These are phyloP conservation scores for Aspergillus pseudotamarii DNA, from an alignment of 2,329 filamentous ascomycete genomes.

Conservation along the genomic window DNA sequence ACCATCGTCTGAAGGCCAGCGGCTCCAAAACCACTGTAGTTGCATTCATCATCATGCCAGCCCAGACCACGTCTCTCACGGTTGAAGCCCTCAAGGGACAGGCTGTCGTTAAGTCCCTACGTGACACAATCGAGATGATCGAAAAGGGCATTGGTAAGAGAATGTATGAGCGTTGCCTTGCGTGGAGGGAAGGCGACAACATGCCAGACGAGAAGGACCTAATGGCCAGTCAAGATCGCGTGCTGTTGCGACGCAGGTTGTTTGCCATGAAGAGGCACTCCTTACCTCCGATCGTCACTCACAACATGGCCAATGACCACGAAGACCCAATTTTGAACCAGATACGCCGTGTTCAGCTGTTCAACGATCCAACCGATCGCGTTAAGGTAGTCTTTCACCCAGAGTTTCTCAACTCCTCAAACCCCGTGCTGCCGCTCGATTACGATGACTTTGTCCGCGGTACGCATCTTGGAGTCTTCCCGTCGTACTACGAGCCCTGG, in stretches of 20 bases:
- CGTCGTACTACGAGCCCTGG: conserved; percentile 99
- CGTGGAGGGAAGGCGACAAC: conserved; percentile 92
- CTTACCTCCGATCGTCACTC: conserved; percentile 92
- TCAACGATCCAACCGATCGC: conserved; percentile 92
- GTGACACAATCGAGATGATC: conserved; percentile 90
- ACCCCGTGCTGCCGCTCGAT: conserved; percentile 91
- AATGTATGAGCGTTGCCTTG: conserved; percentile 89
- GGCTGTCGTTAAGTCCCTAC: conserved; percentile 93
- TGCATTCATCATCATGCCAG: conserved; percentile 98
- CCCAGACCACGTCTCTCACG: conserved; percentile 90
- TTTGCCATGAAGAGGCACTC: conserved; percentile 95
- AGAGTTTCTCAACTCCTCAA: conserved; percentile 93
- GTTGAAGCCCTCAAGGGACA: conserved; percentile 96
- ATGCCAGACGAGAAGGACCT: conserved; percentile 97
- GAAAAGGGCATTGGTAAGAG: conserved; percentile 90
- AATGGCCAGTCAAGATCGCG: conserved; percentile 87
- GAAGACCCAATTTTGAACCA: conserved; percentile 96
- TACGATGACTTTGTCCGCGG: conserved; percentile 98
- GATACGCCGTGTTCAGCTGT: conserved; percentile 91
- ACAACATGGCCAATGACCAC: conserved; percentile 95
- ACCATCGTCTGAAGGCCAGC: conserved; percentile 82
- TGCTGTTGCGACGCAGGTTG: conserved; percentile 84
- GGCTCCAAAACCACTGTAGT: conserved; percentile 93
- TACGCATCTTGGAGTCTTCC: conserved; percentile 92
- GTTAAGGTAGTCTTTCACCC: conserved; percentile 99